Percentiles rank a stretch among this genome's conserved stretches.
phyloP scores from a whole-genome alignment of 1,284 basidiomycete species.

The Trametes versicolor region DNA sequence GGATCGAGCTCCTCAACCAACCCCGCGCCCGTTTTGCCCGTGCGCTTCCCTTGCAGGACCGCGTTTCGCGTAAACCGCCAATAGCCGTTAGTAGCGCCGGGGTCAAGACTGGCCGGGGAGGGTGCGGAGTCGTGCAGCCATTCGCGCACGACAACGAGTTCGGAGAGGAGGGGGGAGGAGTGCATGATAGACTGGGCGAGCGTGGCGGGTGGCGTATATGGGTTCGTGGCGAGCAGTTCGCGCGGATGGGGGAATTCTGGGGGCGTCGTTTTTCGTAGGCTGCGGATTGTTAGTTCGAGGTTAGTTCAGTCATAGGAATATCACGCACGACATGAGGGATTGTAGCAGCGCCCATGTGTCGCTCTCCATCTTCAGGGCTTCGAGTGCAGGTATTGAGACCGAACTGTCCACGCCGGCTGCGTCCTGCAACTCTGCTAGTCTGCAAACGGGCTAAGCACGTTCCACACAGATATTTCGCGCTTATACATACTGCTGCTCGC shows the following conservation, averaged over 20 bases:
- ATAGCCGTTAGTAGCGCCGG: constrained; percentile 81
- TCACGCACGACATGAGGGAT: constrained; percentile 71
- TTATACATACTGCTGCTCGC: constrained; percentile 66
- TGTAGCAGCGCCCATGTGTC: constrained; percentile 87
- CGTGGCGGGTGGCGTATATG: constrained; percentile 79
- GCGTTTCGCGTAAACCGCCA: constrained; percentile 83
- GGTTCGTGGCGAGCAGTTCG: constrained; percentile 69
- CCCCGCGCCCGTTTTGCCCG: constrained; percentile 57
- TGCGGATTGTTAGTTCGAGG: constrained; percentile 38
- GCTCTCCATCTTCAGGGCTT: constrained; percentile 74
- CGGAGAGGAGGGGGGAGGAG: constrained; percentile 70
- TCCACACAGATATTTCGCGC: constrained; percentile 3
- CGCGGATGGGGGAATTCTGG: constrained; percentile 56
- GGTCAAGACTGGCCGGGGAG: constrained; percentile 57
- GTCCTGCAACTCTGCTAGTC: constrained; percentile 62
- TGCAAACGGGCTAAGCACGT: constrained; percentile 35
- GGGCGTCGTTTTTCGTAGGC: constrained; percentile 69
- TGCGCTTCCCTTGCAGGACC: constrained; percentile 71
- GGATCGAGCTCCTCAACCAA: constrained; percentile 78
- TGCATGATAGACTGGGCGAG: constrained; percentile 78
- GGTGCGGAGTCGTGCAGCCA: constrained; percentile 82
- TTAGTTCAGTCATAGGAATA: background rate
- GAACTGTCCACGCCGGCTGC: constrained; percentile 47
- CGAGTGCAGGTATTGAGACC: constrained; percentile 60
- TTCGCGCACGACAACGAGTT: constrained; percentile 82